Evolutionary conservation across 805 yeast genomes (phyloP).

Genomic region (Sungouiella blattae): DNA sequence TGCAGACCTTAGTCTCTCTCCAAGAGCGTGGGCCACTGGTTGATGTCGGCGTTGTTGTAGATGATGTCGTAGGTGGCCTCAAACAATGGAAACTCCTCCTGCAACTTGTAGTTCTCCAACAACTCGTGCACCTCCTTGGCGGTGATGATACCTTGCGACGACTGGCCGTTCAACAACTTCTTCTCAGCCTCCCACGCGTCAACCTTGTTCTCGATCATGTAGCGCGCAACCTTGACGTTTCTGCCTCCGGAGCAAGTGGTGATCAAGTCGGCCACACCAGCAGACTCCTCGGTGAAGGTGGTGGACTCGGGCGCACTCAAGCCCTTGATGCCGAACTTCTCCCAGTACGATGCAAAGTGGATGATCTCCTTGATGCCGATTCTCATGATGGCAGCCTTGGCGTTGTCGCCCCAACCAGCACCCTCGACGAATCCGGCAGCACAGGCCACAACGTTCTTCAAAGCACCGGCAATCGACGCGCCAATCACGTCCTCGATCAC

Average conservation of each 20-base stretch:
- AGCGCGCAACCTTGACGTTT: conserved; percentile 44
- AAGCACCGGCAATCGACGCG: conserved; percentile 45
- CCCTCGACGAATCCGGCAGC: conserved; percentile 48
- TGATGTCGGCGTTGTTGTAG: conserved; percentile 38
- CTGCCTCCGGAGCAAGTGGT: conserved; percentile 48
- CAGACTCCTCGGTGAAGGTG: conserved; percentile 43
- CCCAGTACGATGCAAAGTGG: conserved; percentile 32
- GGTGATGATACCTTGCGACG: conserved; percentile 45
- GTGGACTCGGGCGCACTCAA: conserved; percentile 33
- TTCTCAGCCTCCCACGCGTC: conserved; percentile 42
- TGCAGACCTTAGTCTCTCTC: conserved; percentile 23
- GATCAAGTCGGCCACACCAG: conserved; percentile 48
- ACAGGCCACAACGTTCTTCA: conserved; percentile 44
- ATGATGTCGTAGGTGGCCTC: conserved; percentile 45
- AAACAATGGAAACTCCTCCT: conserved; percentile 41
- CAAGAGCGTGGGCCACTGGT: conserved; percentile 40
- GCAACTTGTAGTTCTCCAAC: conserved; percentile 31
- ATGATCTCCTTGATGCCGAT: conserved; percentile 42
- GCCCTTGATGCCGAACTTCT: conserved; percentile 20
- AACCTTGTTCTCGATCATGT: conserved; percentile 42
- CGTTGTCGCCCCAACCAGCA: conserved; percentile 48
- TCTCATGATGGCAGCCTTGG: conserved; percentile 47
- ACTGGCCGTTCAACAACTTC: conserved; percentile 43
- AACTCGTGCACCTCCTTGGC: conserved; percentile 47
- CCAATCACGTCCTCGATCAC: conserved; percentile 45